Base-by-base conservation (phyloP, 306 rosid genomes). In the Hippophae tibetana region DNA sequence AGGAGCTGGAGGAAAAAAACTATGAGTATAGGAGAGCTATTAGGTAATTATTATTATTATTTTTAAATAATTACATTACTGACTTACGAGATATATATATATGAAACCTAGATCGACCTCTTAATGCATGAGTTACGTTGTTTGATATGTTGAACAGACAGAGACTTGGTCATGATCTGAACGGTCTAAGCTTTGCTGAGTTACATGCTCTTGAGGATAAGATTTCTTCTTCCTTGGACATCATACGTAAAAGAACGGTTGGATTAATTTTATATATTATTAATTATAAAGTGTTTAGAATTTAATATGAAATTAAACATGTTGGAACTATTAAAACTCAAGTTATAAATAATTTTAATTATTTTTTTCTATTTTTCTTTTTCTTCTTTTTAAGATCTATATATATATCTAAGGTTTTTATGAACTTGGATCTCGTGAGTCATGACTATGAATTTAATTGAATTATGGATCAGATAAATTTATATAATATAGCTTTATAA, bases 201-300 rank as follows among this genome's bases (percentile, higher is more conserved):
- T 79, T 89, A 8, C 64, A 48, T 7, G 64, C 26, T 72, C 92
- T 89, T 66, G 95, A 86, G 72, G 65, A 69, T 2, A 73, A 63
- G 62, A 69, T 83, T 67, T 55, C 54, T 52, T 23, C 77, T 72
- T 63, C 97, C 50, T 57, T 79, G 46, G 74, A 50, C 0, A 57
- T 57, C 61, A 78, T 89, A 54, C 90, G 95, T 41, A 75, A 72
- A 1, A 44, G 86, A 65, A 89, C 83, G 90, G 97, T 89, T 61
- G 1, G 11, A 53, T 58, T 8, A 62, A 62, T 10, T 43, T 31
- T 31, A 31, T 31, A 2, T 31, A 31, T 31, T 31, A 18, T 18
- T 18, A 18, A 18, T 18, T 18, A 18, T 18, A 18, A 18, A 18
- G 23, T 18, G 23, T 13, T 14, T 14, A 13, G 25, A 27, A 18